Evolutionary conservation across 129 eudicot genomes (phyloP), one percentile per base, ranked within the genome.

Genomic region (Centella asiatica): DNA sequence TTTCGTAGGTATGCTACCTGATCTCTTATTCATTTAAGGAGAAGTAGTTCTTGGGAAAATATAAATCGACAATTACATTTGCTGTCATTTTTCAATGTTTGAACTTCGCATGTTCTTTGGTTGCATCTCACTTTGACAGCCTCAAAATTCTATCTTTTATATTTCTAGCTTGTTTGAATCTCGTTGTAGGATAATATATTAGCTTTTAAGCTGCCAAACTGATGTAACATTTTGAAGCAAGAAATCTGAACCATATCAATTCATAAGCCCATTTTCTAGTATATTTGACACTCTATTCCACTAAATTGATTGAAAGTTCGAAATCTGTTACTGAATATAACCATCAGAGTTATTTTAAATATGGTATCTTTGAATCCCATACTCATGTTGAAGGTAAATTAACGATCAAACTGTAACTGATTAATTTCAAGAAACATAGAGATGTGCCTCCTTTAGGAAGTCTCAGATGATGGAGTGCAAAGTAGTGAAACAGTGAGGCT

Each of bases 1-100:
- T 19, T 31, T 47, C 28, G 28, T 25, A 57, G 72, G 77, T 48
- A 39, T 45, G 56, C 50, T 12, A 2, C 25, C 23, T 52, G 37
- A 54, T 57, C 55, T 68, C 32, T 29, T 53, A 1, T 11, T 20
- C 28, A 25, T 53, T 53, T 17, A 52, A 25, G 5, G 56, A 18
- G 27, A 27, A 13, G 14, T 27, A 14, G 1, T 53, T n/a, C 37
- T 28, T 25, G 19, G 28, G 22, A 54, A 17, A 2, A 14, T 40
- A 4, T 14, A 10, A 42, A 12, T 28, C 17, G 17, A 29, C 3
- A 3, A 28, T 11, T 54, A 29, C 24, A 54, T 3, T 25, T 27
- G 18, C 12, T 5, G 5, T 5, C 18, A 2, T 15, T 54, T 54
- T 54, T n/a, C 19, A 28, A 54, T 54, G 33, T 33, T 5, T 28